Conservation (phyloP, 257 asterid genomes). For the Lycium barbarum region DNA sequence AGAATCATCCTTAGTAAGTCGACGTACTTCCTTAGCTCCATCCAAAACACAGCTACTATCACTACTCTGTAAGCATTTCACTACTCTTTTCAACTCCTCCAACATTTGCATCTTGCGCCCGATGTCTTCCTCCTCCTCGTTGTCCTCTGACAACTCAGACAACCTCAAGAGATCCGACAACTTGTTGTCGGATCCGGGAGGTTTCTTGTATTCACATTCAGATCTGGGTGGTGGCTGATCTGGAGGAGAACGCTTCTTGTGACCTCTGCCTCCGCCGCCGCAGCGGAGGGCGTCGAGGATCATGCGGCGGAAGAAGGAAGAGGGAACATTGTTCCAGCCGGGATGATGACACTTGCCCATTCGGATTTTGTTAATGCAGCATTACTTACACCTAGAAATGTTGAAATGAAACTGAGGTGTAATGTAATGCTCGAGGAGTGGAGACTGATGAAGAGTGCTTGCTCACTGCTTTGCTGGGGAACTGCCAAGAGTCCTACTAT, state of each 20-base stretch:
- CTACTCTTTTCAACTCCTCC: constrained; percentile 60
- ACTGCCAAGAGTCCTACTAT: too few species aligned
- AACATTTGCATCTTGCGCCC: constrained; percentile 63
- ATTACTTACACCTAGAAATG: too few species aligned
- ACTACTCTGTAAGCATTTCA: constrained; percentile 44
- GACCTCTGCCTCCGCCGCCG: constrained; percentile 53
- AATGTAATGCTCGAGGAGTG: too few species aligned
- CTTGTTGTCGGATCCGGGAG: constrained; percentile 58
- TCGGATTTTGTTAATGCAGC: too few species aligned
- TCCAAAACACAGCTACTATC: constrained; percentile 40
- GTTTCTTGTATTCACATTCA: constrained; percentile 30
- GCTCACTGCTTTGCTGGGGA: too few species aligned
- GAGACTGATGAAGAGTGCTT: too few species aligned
- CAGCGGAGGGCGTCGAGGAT: constrained; percentile 76
- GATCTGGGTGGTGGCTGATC: constrained; percentile 35
- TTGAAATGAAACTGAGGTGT: too few species aligned
- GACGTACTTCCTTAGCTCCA: constrained; percentile 77
- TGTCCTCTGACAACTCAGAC: constrained; percentile 71
- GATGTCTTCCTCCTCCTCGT: constrained; percentile 48
- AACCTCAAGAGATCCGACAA: constrained; percentile 70
- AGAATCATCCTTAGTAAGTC: constrained; percentile 67
- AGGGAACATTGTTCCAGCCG: too few species aligned
- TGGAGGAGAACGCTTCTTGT: constrained; percentile 37
- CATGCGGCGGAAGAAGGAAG: constrained; percentile 46
- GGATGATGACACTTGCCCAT: too few species aligned